Evolutionary conservation across 768 basidiomycete genomes (phyloP).

Genomic region (Clitopilus hobsonii): DNA sequence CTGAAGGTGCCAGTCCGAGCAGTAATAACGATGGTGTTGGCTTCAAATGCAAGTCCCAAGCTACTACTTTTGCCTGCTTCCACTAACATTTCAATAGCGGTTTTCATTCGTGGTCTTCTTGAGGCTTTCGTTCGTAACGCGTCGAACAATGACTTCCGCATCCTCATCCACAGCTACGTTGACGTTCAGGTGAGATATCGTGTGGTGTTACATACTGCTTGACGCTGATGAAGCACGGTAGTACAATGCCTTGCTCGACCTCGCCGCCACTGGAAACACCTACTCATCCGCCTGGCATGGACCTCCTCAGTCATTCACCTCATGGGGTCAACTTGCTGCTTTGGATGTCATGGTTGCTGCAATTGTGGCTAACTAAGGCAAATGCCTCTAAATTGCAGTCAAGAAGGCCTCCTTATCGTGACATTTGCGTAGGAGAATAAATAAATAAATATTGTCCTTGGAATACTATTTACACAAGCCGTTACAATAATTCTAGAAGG

Average conservation of each 20-base stretch:
- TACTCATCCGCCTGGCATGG: conserved; percentile 47
- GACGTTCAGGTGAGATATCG: conserved; percentile 41
- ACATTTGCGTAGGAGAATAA: no score
- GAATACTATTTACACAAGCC: background rate
- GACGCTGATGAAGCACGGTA: conserved; percentile 10
- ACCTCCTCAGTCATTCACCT: conserved; percentile 38
- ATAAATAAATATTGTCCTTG: background rate
- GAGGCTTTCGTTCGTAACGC: conserved; percentile 39
- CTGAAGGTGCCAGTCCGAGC: conserved; percentile 38
- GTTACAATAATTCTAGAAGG: background rate
- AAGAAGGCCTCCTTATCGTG: no score
- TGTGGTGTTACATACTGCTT: background rate
- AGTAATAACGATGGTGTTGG: conserved; percentile 43
- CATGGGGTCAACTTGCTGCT: conserved; percentile 47
- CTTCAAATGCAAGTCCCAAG: conserved; percentile 38
- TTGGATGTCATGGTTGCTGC: conserved; percentile 37
- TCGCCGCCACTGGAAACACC: conserved; percentile 35
- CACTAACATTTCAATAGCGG: conserved; percentile 16
- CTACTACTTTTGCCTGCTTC: background rate
- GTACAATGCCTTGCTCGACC: conserved; percentile 47
- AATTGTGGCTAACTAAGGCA: conserved; percentile 27
- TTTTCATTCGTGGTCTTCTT: conserved; percentile 43
- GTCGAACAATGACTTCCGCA: conserved; percentile 30
- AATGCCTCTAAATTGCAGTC: no score
- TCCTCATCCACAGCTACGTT: conserved; percentile 42